phyloP scores from a whole-genome alignment of 2,329 filamentous ascomycete species.

The Botryosphaeria dothidea region DNA sequence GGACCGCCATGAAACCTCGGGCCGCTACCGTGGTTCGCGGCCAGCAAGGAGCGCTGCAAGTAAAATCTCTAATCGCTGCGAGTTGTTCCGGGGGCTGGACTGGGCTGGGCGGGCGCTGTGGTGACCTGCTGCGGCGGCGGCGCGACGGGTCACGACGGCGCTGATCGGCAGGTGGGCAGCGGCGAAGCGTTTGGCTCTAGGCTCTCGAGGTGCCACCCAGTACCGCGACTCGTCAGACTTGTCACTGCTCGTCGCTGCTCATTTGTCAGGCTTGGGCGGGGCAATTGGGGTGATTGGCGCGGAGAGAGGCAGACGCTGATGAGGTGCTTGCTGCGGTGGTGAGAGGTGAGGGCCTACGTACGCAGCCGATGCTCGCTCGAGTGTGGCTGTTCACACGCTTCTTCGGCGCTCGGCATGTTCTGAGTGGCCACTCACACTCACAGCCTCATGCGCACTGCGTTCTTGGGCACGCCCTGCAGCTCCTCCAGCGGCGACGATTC shows the following conservation, averaged over 20 bases:
- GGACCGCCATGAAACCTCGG: constrained; percentile 3
- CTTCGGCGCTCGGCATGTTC: neutral
- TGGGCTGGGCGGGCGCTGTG: neutral
- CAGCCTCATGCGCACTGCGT: neutral
- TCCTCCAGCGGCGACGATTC: neutral
- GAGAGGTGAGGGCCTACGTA: constrained; percentile 9
- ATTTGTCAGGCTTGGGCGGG: neutral
- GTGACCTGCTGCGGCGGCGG: neutral
- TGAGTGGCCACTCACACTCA: neutral
- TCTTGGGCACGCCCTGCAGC: neutral
- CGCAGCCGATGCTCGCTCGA: neutral
- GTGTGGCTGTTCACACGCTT: neutral
- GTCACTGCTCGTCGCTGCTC: neutral
- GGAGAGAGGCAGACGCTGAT: neutral
- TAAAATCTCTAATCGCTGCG: neutral
- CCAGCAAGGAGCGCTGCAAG: neutral
- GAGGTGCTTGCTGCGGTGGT: neutral
- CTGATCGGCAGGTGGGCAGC: neutral
- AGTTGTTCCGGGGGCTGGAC: neutral
- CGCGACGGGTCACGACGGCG: neutral
- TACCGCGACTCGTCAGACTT: neutral
- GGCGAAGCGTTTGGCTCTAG: neutral
- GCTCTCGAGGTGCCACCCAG: neutral
- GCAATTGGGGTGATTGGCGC: neutral
- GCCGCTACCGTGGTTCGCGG: neutral